phyloP scores from a whole-genome alignment of 129 eudicot genomes.

The Logfia minima region DNA sequence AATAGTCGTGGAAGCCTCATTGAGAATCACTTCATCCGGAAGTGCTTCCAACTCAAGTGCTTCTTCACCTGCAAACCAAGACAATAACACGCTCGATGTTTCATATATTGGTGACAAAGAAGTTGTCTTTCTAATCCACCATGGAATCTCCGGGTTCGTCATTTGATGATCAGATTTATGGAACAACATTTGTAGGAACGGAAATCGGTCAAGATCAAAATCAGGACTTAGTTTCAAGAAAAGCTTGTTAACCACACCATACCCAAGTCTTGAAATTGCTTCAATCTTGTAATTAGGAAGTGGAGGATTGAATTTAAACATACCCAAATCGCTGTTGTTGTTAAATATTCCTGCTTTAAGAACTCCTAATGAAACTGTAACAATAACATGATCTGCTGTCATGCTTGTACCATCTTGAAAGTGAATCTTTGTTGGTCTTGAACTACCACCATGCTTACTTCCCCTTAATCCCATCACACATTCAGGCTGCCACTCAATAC shows the following conservation, averaged over 20 bases:
- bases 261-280: constrained; percentile 79
- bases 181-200: constrained; percentile 67
- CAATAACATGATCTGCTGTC: constrained; percentile 77
- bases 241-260: constrained; percentile 84
- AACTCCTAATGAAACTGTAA: constrained; percentile 89
- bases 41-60: constrained; percentile 71
- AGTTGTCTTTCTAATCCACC: constrained; percentile 83
- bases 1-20: constrained; percentile 59
- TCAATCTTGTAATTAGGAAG: constrained; percentile 59
- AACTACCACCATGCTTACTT: constrained; percentile 25
- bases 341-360: constrained; percentile 59
- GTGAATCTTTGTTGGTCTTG: constrained; percentile 65
- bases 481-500: constrained; percentile 63
- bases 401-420: constrained; percentile 70
- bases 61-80: constrained; percentile 91
- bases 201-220: constrained; percentile 46
- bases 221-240: constrained; percentile 54
- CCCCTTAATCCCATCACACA: constrained; percentile 19
- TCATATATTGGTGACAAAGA: constrained; percentile 60
- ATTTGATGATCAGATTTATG: constrained; percentile 44
- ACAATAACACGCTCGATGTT: constrained; percentile 51
- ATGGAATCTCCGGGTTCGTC: constrained; percentile 57
- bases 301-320: constrained; percentile 57
- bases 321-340: constrained; percentile 16
- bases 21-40: constrained; percentile 54